Evolutionary conservation across 2,329 filamentous ascomycete genomes (phyloP).

Genomic region (Cephalotrichum gorgonifer): DNA sequence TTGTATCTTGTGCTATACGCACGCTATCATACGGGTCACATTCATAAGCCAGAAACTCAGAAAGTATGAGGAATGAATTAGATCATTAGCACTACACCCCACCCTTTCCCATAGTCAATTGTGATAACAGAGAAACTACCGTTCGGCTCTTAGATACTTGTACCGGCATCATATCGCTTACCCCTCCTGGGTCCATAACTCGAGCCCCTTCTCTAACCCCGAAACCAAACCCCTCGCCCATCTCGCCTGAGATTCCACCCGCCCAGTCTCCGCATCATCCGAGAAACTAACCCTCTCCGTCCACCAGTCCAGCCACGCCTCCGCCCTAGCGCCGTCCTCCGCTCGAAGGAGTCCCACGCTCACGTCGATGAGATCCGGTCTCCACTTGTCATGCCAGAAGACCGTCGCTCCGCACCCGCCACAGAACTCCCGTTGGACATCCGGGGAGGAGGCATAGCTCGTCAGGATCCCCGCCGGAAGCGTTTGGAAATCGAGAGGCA

Average conservation of each 20-base stretch:
- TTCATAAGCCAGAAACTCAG: no score
- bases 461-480: constrained; percentile 33
- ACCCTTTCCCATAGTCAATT: no score
- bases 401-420: constrained; percentile 50
- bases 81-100: no score
- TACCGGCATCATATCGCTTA: no score
- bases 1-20: no score
- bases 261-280: constrained; percentile 33
- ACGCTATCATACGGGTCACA: no score
- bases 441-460: constrained; percentile 41
- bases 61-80: no score
- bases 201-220: neutral
- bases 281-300: constrained; percentile 45
- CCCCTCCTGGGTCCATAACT: neutral
- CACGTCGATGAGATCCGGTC: constrained; percentile 50
- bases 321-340: constrained; percentile 40
- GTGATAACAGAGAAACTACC: no score
- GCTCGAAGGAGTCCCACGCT: constrained; percentile 48
- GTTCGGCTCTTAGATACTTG: no score
- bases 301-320: constrained; percentile 54
- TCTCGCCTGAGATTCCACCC: constrained; percentile 15
- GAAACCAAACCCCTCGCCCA: constrained; percentile 11
- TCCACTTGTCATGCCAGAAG: constrained; percentile 47
- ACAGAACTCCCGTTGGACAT: constrained; percentile 52
- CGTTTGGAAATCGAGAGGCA: constrained; percentile 22